Evolutionary conservation across 106 monocot species (phyloP), one percentile per base, ranked within the genome.

Genomic region (Allium fistulosum): DNA sequence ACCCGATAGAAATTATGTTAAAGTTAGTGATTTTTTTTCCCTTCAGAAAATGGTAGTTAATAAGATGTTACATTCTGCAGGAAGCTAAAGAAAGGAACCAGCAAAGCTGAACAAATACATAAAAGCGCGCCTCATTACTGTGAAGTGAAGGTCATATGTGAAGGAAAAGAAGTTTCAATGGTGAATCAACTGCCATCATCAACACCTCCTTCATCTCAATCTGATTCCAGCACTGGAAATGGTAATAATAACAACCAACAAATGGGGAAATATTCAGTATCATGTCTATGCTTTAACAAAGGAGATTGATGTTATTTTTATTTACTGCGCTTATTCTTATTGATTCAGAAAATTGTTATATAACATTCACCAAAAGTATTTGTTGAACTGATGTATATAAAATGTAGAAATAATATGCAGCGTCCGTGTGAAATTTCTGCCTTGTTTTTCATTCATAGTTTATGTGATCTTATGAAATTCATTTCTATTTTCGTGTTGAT

Each of bases 81-180:
- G 72, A 79, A 68, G 74, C 58, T 79, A 69, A 84, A 74, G 70
- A 84, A 76, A 69, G 81, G 78, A 67, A 75, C 14, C 67, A 85
- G 82, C 59, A 86, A 84, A 62, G 83, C 79, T 56, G 84, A 77
- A n/a, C 74, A 79, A 9, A 80, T 90, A 70, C 65, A 84, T 13
- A 87, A 77, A 61, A 82, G 17, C 6, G 87, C 84, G 65, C 90
- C 87, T 48, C 26, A 58, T 0, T 79, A 77, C 12, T 93, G 93
- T 60, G 68, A 86, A 58, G 86, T 93, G 26, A 84, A 83, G 67
- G 78, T 86, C 62, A 72, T 90, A 50, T 86, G 89, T 51, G 79
- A 87, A 22, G 80, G 86, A 48, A 84, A 72, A 76, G 82, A 92
- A 56, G 76, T 81, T 37, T 47, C 53, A 53, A 47, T 56, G 59